Evolutionary conservation across 192 early-diverging fungal species (phyloP), one percentile per base, ranked within the genome.

Genomic region (Radiomyces spectabilis): DNA sequence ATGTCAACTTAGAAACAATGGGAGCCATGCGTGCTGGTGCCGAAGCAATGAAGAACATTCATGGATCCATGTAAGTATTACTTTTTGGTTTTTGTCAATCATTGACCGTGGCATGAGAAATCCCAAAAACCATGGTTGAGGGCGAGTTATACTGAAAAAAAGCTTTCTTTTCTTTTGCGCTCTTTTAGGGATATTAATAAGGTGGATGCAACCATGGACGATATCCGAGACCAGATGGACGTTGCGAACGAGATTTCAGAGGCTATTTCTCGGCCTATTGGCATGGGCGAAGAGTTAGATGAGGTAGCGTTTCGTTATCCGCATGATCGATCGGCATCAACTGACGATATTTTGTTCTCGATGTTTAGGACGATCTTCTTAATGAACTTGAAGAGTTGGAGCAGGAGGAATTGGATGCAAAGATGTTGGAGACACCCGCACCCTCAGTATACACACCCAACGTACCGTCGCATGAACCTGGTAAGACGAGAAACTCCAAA

Each of bases 181-280:
- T 27, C 1, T 47, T 30, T 26, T 51, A 91, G 86, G 76, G 77
- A 92, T 59, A 91, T 95, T 45, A 83, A 93, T 63, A 95, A 91
- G 79, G 94, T 99, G 24, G 96, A 99, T 61, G 76, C 78, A 33
- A 93, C 87, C 10, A 93, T 95, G 91, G 96, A 99, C 57, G 91
- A 94, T 45, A 94, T 99, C 55, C 82, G 89, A 26, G 96, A 99
- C 54, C 93, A 99, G 66, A 95, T 97, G 89, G 92, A 95, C 55
- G 63, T 95, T 55, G 89, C 93, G 16, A 93, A 94, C 61, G 96
- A 97, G 70, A 83, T 99, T 9, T 87, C 85, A 15, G 89, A 94
- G 32, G 94, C 92, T 7, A 93, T 99, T 60, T 86, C 92, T 38
- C 84, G 85, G 66, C 94, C 93, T 0, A 79, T 93, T 57, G 66